Evolutionary conservation across 768 basidiomycete genomes (phyloP), one percentile per base, ranked within the genome.

Genomic region (Boletus tylopilopsis): DNA sequence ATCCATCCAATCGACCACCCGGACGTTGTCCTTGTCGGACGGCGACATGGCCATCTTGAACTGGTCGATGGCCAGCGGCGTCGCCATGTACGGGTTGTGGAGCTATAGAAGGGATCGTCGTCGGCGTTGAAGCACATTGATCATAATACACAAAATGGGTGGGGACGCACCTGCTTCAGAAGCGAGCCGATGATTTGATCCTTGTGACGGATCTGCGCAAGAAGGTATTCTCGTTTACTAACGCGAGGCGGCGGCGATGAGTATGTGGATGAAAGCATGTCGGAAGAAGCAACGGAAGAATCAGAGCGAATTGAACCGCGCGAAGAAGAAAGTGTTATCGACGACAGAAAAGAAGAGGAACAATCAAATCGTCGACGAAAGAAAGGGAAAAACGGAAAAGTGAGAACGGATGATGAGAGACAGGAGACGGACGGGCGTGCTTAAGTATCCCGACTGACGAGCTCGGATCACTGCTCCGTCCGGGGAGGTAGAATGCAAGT

Each of bases 141-240:
- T 5, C n/a, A n/a, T n/a, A n/a, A n/a, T n/a, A n/a, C n/a, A n/a
- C n/a, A n/a, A n/a, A n/a, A 27, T 2, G 32, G 35, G 4, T n/a
- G 6, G 32, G 2, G 1, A 64, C 75, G 13, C 29, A 84, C 88
- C 73, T 91, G 88, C 64, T 90, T 90, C 56, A 93, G 76, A 13
- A 91, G 79, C 12, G 83, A 86, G 54, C 90, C 87, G 57, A 92
- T 92, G 58, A 91, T 85, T 18, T 81, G 75, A 70, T 93, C 90
- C 71, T 92, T 93, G 71, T 92, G 90, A 45, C 84, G 79, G 55
- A 92, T 84, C 64, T 91, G 87, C 5, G 88, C 87, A 22, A 92
- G 78, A 16, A 93, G 74, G 62, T 90, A 90, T 61, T 92, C 90
- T 50, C 88, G 82, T 72, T 91, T 91, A 64, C 90, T 93, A 58